phyloP scores from a whole-genome alignment of 2,329 filamentous ascomycete species.

The Monilinia aucupariae region DNA sequence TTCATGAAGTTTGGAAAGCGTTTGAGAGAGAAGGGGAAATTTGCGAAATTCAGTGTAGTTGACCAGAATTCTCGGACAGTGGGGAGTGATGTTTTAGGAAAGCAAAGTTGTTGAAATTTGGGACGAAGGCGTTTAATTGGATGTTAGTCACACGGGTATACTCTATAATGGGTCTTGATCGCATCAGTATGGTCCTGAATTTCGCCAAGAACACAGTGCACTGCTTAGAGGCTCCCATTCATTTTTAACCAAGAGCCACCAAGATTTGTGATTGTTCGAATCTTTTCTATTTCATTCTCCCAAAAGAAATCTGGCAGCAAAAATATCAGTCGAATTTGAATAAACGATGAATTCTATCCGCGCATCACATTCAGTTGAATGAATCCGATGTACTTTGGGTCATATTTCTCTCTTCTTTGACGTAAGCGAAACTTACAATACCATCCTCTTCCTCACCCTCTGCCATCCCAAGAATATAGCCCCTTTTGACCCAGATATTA shows the following conservation, averaged over 20 bases:
- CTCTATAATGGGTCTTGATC: no score
- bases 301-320: not conserved
- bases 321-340: not conserved
- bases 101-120: not conserved
- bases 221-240: not conserved
- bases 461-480: not conserved
- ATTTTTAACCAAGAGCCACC: not conserved
- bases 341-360: not conserved
- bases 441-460: not conserved
- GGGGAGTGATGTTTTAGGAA: not conserved
- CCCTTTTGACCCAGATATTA: not conserved
- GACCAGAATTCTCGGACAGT: not conserved
- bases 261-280: not conserved
- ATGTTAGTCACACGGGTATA: not conserved
- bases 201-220: no score
- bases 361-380: not conserved
- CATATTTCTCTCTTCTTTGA: not conserved
- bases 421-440: not conserved
- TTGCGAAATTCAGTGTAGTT: not conserved
- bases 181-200: no score
- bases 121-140: not conserved
- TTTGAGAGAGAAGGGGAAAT: constrained; percentile 29
- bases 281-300: not conserved
- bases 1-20: constrained; percentile 38
- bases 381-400: not conserved